Evolutionary conservation across 75 land plant genomes (phyloP).

Genomic region (Larix kaempferi): DNA sequence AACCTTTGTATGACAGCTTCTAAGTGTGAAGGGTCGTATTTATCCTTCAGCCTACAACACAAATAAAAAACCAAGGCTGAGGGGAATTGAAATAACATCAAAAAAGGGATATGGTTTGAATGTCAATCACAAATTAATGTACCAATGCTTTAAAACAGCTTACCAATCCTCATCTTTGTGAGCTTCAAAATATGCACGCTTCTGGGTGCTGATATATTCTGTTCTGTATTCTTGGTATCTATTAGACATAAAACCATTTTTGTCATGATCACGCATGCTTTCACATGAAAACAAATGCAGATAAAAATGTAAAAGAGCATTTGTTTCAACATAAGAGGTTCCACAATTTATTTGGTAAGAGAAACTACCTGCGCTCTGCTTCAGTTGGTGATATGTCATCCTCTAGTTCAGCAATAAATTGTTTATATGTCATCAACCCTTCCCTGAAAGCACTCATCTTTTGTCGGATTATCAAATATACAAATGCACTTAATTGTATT

Average conservation of each 20-base stretch:
- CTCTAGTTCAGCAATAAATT: conserved; percentile 94
- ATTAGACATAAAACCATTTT: conserved; percentile 5
- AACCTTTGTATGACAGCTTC: conserved; percentile 83
- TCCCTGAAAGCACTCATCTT: conserved; percentile 62
- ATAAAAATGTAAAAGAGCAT: background rate
- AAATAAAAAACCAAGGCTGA: background rate
- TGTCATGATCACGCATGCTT: background rate
- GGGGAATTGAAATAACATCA: conserved; percentile 1
- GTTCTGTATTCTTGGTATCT: conserved; percentile 96
- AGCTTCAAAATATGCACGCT: conserved; percentile 78
- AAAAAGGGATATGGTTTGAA: background rate
- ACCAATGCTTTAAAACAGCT: conserved; percentile 3
- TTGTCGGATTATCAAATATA: background rate
- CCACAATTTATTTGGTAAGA: background rate
- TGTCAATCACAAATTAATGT: background rate
- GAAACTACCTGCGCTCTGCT: conserved; percentile 86
- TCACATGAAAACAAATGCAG: background rate
- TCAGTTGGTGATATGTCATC: conserved; percentile 97
- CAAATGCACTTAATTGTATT: background rate
- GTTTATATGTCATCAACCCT: conserved; percentile 98
- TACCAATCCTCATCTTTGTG: conserved; percentile 99
- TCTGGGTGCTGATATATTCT: conserved; percentile 91
- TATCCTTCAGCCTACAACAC: conserved; percentile 80
- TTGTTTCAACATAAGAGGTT: background rate
- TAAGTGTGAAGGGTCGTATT: conserved; percentile 93